These are phyloP conservation scores for Paramecium octaurelia DNA, from an alignment of 73 alveolate species.

Conservation along the genomic window DNA sequence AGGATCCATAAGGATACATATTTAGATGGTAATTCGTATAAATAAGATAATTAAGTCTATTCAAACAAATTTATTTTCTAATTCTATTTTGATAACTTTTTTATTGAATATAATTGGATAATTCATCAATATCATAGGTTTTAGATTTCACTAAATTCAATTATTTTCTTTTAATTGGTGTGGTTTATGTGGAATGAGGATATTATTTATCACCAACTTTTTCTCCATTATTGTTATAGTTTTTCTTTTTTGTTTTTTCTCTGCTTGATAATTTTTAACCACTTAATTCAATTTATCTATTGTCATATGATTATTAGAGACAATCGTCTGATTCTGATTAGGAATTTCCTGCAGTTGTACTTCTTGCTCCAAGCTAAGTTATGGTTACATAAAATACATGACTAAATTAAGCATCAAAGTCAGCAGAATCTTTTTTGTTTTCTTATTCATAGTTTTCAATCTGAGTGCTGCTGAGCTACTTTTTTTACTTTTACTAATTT, in stretches of 20 bases:
- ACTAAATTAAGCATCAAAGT: not conserved
- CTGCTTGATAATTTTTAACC: not conserved
- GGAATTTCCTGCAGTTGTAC: constrained; percentile 19
- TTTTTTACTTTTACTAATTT: not conserved
- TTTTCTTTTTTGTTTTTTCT: not conserved
- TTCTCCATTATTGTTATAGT: not conserved
- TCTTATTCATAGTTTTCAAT: not conserved
- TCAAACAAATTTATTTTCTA: not conserved
- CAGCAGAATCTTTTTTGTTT: not conserved
- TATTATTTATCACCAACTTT: not conserved
- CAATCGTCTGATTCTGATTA: constrained; percentile 11
- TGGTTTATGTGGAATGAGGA: not conserved
- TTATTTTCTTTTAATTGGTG: not conserved
- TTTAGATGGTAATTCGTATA: not conserved
- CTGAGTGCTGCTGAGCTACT: not conserved
- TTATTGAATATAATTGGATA: not conserved
- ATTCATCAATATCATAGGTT: constrained; percentile 12
- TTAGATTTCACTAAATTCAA: not conserved
- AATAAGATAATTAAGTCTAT: not conserved
- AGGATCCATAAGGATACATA: constrained; percentile 14
- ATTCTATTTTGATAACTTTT: not conserved
- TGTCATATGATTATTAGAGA: not conserved
- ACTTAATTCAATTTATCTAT: not conserved
- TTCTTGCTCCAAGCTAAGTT: not conserved
- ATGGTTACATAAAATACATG: not conserved